Conservation (phyloP, 1,284 basidiomycete genomes). For the Pterula multifida region DNA sequence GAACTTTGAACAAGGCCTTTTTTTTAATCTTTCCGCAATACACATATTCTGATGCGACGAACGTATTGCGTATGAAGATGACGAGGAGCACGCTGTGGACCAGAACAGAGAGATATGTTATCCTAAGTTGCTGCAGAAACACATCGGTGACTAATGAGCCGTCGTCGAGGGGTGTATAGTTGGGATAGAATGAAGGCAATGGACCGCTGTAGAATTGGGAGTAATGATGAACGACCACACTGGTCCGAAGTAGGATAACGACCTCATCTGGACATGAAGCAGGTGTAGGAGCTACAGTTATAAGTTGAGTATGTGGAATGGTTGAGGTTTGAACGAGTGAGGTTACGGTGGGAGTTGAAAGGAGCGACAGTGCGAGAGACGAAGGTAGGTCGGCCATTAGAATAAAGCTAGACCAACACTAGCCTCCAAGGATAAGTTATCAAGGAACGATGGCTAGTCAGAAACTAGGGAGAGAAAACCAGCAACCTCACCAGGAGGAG, state of each 20-base stretch:
- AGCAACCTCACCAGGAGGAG: neutral
- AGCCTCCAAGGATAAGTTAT: too few relatives aligned
- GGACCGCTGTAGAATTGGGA: conserved; percentile 29
- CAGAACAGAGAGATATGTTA: conserved; percentile 33
- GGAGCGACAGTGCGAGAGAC: neutral
- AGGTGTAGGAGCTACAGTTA: neutral
- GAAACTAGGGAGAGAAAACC: neutral
- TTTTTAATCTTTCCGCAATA: conserved; percentile 46
- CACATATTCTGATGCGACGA: conserved; percentile 38
- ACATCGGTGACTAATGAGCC: conserved; percentile 46
- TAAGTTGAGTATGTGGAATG: neutral
- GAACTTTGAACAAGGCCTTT: conserved; percentile 45
- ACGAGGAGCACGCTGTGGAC: conserved; percentile 35
- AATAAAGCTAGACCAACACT: too few relatives aligned
- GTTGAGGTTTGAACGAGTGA: neutral
- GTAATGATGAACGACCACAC: conserved; percentile 38
- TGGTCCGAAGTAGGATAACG: conserved; percentile 37
- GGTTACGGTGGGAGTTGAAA: neutral
- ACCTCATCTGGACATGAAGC: conserved; percentile 16
- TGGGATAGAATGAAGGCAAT: conserved; percentile 32
- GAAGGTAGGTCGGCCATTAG: neutral
- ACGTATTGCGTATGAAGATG: conserved; percentile 43
- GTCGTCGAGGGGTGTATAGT: conserved; percentile 36
- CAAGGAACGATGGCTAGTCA: too few relatives aligned
- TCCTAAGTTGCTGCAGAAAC: conserved; percentile 28